Percentiles rank a stretch among this genome's conserved stretches.
Evolutionary conservation across 768 basidiomycete species (phyloP).

Genomic region (Nidularia pulvinata): DNA sequence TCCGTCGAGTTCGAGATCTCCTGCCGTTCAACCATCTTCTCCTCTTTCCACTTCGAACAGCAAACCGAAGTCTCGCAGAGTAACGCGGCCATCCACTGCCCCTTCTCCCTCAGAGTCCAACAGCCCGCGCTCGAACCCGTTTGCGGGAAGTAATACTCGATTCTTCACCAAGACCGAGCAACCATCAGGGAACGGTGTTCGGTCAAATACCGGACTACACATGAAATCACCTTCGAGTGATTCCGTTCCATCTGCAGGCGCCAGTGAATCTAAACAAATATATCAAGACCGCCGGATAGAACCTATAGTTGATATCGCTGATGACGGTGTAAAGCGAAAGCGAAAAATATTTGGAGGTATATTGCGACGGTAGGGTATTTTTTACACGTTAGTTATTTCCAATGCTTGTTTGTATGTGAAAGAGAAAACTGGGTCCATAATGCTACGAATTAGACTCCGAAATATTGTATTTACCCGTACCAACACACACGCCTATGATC

Average conservation of each 20-base stretch:
- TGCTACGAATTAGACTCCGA: no score
- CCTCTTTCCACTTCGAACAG: slow-evolving; percentile 7
- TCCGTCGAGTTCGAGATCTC: slow-evolving; percentile 1
- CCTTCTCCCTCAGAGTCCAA: slow-evolving; percentile 31
- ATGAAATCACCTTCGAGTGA: no score
- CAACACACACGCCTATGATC: no score
- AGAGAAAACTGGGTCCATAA: no score
- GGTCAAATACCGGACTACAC: no score
- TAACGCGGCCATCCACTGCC: slow-evolving; percentile 47
- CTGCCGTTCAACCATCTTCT: slow-evolving; percentile 1
- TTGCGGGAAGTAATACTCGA: slow-evolving; percentile 8
- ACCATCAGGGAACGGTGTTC: no score
- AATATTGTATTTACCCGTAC: no score
- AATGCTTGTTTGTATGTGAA: no score
- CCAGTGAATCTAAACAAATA: no score
- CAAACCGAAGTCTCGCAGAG: slow-evolving; percentile 13
- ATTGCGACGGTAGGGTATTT: slow-evolving; percentile 28
- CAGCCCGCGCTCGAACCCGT: slow-evolving; percentile 17
- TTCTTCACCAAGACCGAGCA: no score
- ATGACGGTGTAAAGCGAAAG: slow-evolving; percentile 38
- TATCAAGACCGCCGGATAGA: slow-evolving; percentile 7
- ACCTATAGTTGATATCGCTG: slow-evolving; percentile 22
- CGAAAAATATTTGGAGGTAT: slow-evolving; percentile 42
- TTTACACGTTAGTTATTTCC: no score
- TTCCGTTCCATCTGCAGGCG: no score